These are phyloP conservation scores for Cladophialophora exuberans DNA, from an alignment of 2,329 filamentous ascomycete genomes.

Conservation along the genomic window DNA sequence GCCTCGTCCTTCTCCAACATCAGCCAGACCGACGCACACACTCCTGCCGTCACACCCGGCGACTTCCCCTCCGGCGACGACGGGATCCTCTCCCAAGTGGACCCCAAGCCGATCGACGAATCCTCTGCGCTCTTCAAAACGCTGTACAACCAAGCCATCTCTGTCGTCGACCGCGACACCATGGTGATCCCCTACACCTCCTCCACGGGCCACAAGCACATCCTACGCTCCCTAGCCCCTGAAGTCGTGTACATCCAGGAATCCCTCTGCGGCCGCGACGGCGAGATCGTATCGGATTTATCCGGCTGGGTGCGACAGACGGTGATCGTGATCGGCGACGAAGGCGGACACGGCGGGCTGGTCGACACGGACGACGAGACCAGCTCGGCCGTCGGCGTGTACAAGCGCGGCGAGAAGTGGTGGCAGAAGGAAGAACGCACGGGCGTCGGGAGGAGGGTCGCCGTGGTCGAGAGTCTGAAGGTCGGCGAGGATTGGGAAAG, in stretches of 20 bases:
- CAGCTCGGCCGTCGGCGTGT: constrained; percentile 38
- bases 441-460: constrained; percentile 81
- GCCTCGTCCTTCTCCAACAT: constrained; percentile 86
- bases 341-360: constrained; percentile 69
- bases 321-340: constrained; percentile 61
- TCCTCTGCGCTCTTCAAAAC: constrained; percentile 70
- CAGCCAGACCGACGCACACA: constrained; percentile 69
- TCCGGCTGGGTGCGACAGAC: constrained; percentile 66
- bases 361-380: constrained; percentile 74
- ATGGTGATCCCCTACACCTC: constrained; percentile 90
- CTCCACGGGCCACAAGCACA: constrained; percentile 78
- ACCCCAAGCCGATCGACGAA: constrained; percentile 42
- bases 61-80: constrained; percentile 54
- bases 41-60: constrained; percentile 67
- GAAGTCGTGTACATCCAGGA: constrained; percentile 88
- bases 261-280: constrained; percentile 75
- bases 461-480: constrained; percentile 81
- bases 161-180: constrained; percentile 78
- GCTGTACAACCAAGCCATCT: constrained; percentile 76
- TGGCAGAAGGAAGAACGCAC: constrained; percentile 81
- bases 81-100: constrained; percentile 56
- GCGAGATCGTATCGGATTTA: constrained; percentile 71
- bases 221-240: constrained; percentile 82
- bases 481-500: constrained; percentile 86
- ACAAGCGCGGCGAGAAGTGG: constrained; percentile 55